phyloP scores from a whole-genome alignment of 2,329 filamentous ascomycete species.

The Aspergillus quadricinctus region DNA sequence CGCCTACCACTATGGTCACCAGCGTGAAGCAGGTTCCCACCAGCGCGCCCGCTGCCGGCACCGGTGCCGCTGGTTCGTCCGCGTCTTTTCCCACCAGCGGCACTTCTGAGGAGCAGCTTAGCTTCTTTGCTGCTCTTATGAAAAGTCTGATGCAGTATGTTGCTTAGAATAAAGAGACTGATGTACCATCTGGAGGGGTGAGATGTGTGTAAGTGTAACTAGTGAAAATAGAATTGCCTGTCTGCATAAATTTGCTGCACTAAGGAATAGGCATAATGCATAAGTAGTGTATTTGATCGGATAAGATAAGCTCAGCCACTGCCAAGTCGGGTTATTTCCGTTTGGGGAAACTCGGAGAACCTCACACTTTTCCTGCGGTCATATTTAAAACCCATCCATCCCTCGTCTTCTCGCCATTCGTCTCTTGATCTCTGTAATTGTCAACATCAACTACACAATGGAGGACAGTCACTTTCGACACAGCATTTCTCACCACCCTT shows the following conservation, averaged over 20 bases:
- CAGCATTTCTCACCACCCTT: slow-evolving; percentile 25
- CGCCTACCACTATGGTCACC: slow-evolving; percentile 12
- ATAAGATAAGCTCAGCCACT: neutral
- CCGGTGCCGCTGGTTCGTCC: slow-evolving; percentile 2
- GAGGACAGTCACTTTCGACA: slow-evolving; percentile 25
- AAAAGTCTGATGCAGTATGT: slow-evolving; percentile 13
- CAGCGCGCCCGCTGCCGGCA: neutral
- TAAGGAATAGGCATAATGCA: neutral
- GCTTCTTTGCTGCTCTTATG: slow-evolving; percentile 12
- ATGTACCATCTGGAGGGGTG: neutral
- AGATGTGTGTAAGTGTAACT: neutral
- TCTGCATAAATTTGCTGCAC: neutral
- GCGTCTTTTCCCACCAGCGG: slow-evolving; percentile 15
- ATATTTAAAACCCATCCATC: neutral
- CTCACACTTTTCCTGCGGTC: neutral
- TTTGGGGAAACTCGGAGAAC: neutral
- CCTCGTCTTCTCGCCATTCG: neutral
- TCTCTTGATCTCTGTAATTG: neutral
- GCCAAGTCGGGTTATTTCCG: neutral
- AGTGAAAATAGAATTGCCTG: neutral
- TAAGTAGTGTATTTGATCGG: neutral
- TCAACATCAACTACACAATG: slow-evolving; percentile 9
- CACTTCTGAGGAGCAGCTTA: slow-evolving; percentile 17
- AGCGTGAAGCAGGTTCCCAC: slow-evolving; percentile 8
- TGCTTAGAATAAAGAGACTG: neutral